These are phyloP conservation scores for Alectoria sarmentosa DNA, from an alignment of 495 filamentous ascomycete species.

Conservation along the genomic window DNA sequence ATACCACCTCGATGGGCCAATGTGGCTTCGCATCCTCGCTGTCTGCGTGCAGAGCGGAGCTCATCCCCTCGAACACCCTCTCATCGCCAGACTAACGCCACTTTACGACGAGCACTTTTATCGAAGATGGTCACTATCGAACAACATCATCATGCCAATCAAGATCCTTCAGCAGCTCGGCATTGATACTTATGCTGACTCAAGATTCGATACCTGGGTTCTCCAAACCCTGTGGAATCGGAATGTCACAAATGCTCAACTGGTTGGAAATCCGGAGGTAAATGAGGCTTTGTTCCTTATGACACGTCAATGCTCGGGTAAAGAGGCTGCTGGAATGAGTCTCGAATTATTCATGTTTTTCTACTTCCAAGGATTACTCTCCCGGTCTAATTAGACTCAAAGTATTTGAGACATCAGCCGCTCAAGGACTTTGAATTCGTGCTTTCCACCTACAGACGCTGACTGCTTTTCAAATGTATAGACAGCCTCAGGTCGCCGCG, in stretches of 20 bases:
- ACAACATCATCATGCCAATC: background rate
- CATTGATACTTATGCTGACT: background rate
- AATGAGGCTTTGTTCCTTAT: too few species aligned
- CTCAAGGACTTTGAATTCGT: background rate
- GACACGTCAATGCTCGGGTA: too few species aligned
- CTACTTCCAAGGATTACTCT: too few species aligned
- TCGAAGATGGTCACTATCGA: background rate
- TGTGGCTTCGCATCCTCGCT: background rate
- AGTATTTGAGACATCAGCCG: background rate
- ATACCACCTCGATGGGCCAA: background rate
- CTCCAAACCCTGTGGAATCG: background rate
- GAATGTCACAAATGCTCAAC: background rate
- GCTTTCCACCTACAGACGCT: background rate
- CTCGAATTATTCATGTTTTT: too few species aligned
- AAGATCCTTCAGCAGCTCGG: background rate
- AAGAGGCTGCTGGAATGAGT: too few species aligned
- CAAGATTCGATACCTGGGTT: background rate
- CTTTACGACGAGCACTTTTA: background rate
- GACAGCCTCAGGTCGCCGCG: too few species aligned
- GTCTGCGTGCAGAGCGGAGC: background rate
- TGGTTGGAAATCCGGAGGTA: too few species aligned
- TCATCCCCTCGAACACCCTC: background rate
- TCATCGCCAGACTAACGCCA: constrained; percentile 4
- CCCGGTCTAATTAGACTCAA: too few species aligned
- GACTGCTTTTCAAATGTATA: background rate